Evolutionary conservation across 2,329 filamentous ascomycete genomes (phyloP).

Genomic region (Fusarium tanahbumbuense): DNA sequence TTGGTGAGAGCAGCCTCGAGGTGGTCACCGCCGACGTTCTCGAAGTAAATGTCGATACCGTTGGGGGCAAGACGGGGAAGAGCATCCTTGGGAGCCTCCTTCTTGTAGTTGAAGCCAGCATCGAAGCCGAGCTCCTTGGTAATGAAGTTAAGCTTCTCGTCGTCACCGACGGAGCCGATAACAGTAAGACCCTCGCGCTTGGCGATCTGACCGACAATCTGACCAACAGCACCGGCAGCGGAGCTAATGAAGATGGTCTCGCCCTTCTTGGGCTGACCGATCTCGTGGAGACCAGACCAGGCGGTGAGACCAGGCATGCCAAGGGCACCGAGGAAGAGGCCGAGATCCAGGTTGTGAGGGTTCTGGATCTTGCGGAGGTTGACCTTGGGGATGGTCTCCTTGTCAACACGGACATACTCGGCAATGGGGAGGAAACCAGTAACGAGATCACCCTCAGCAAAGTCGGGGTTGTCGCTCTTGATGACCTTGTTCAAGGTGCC

Average conservation of each 20-base stretch:
- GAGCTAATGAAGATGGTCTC: conserved; percentile 86
- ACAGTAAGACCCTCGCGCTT: conserved; percentile 84
- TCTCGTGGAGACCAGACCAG: conserved; percentile 74
- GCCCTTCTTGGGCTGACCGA: conserved; percentile 71
- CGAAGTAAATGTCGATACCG: conserved; percentile 77
- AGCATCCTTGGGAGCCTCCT: conserved; percentile 75
- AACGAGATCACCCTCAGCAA: conserved; percentile 75
- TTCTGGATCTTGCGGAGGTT: conserved; percentile 69
- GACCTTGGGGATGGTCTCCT: conserved; percentile 56
- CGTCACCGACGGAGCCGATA: conserved; percentile 82
- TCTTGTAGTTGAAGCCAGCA: conserved; percentile 88
- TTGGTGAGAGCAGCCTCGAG: conserved; percentile 59
- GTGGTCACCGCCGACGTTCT: conserved; percentile 66
- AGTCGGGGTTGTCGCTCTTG: conserved; percentile 72
- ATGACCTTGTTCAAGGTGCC: conserved; percentile 74
- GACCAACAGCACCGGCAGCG: conserved; percentile 83
- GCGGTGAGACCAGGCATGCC: conserved; percentile 72
- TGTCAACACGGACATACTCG: conserved; percentile 72
- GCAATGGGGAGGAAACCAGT: conserved; percentile 68
- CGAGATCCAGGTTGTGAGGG: conserved; percentile 73
- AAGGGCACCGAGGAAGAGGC: conserved; percentile 78
- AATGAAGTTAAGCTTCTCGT: conserved; percentile 80
- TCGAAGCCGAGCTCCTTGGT: conserved; percentile 64
- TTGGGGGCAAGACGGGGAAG: conserved; percentile 77
- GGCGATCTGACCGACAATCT: conserved; percentile 84